phyloP scores from a whole-genome alignment of 2,329 filamentous ascomycete species.

The Alternaria angustiovoidea region DNA sequence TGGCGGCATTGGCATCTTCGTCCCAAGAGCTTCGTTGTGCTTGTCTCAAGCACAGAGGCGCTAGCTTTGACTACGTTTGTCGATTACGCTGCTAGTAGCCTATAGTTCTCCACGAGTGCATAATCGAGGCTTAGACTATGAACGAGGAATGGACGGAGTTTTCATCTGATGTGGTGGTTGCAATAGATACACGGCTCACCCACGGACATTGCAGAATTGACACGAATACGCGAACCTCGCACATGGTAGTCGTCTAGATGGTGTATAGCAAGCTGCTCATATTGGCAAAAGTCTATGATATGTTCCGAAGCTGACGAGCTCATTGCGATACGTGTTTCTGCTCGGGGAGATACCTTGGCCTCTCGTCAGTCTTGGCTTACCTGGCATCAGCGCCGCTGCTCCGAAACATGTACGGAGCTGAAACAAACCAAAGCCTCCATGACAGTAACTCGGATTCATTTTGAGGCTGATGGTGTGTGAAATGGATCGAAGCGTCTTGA shows the following conservation, averaged over 20 bases:
- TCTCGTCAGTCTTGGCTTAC: not conserved
- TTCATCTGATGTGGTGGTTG: not conserved
- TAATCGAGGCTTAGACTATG: not conserved
- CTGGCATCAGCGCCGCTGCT: not conserved
- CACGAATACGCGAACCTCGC: not conserved
- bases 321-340: not conserved
- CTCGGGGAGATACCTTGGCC: constrained; percentile 5
- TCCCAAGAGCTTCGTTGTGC: constrained; percentile 2
- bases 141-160: not conserved
- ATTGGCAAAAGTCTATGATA: not conserved
- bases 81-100: not conserved
- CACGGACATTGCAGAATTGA: not conserved
- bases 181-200: not conserved
- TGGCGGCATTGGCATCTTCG: not conserved
- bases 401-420: not conserved
- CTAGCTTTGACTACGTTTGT: not conserved
- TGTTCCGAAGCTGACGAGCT: not conserved
- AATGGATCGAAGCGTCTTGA: not conserved
- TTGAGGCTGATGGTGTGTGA: not conserved
- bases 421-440: not conserved
- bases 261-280: not conserved
- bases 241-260: not conserved
- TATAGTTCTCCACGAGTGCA: not conserved
- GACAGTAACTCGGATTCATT: not conserved
- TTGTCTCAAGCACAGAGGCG: constrained; percentile 4